These are phyloP conservation scores for Plasmodium relictum DNA, from an alignment of 169 alveolate species.

Conservation along the genomic window DNA sequence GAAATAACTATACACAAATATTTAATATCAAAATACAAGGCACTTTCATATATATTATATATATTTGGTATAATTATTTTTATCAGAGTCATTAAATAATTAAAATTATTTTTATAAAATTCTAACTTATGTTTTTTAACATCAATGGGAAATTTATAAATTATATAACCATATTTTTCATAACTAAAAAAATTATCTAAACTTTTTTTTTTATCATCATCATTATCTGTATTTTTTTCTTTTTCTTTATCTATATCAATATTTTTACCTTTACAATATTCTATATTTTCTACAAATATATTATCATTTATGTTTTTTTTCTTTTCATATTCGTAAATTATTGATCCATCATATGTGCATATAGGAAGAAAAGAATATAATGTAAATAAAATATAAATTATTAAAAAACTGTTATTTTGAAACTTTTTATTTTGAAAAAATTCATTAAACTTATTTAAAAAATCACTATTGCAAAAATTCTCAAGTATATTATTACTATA, in stretches of 20 bases:
- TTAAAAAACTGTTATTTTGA: constrained; percentile 52
- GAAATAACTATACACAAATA: constrained; percentile 58
- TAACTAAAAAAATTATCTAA: neutral
- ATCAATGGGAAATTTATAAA: constrained; percentile 50
- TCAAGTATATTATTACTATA: constrained; percentile 67
- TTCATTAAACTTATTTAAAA: constrained; percentile 48
- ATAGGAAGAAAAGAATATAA: constrained; percentile 69
- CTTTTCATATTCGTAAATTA: constrained; percentile 55
- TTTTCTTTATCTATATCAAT: neutral
- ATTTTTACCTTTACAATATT: neutral
- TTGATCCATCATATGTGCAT: constrained; percentile 48
- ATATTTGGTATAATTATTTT: constrained; percentile 70
- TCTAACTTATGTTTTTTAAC: constrained; percentile 58
- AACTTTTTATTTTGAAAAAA: constrained; percentile 43
- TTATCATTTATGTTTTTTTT: constrained; percentile 29
- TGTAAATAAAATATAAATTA: constrained; percentile 62
- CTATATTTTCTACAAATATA: neutral
- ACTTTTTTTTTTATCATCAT: neutral
- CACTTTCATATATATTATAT: constrained; percentile 31
- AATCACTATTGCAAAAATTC: constrained; percentile 57
- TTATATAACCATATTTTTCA: neutral
- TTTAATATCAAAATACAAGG: constrained; percentile 65
- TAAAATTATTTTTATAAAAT: constrained; percentile 56
- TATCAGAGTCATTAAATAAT: constrained; percentile 33
- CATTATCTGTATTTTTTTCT: constrained; percentile 2